Base-by-base conservation (phyloP, 495 filamentous ascomycete species). In the Hypoxylon cercidicola region DNA sequence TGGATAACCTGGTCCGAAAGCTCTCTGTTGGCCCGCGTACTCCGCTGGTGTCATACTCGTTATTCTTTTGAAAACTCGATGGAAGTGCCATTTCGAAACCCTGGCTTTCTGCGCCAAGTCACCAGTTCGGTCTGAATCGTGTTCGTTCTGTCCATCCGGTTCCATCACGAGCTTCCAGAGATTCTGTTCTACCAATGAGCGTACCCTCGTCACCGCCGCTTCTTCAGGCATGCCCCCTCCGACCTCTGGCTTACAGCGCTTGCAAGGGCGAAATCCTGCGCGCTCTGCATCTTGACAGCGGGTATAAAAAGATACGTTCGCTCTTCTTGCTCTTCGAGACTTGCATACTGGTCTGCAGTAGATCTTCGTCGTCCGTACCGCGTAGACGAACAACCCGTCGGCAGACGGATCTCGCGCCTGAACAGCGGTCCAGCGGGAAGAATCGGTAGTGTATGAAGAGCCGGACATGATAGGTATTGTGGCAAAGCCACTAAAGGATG, bases 341-440 rank as follows among this genome's bases (percentile, higher is more conserved):
- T 83, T 74, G 51, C 87, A 89, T 7, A 80, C 84, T 4, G 87
- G 84, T 1, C 86, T 84, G 65, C 88, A 90, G 72, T 85, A 89
- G 41, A 89, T 87, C 23, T 80, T 83, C 6, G 88, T 90, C 0
- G 85, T 86, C 21, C 81, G 74, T 19, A 90, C 88, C 18, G 70
- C 78, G 77, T 89, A 90, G 67, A 90, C 79, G 68, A 90, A 90
- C 28, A 68, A 61, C 51, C 74, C 77, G 60, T 82, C 68, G 43
- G 81, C 79, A 16, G 74, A 64, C 19, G 81, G 60, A 68, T 87
- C 81, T 40, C 87, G 85, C 39, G 72, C 73, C 19, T 77, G 73
- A 12, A 88, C 76, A 44, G 86, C 85, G 60, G 78, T 79, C 85
- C 86, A 89, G 54, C 87, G 55, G 34, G 55, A 49, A 41, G 55